These are phyloP conservation scores for Psilocybe subaeruginosa DNA, from an alignment of 768 basidiomycete genomes.

Conservation along the genomic window DNA sequence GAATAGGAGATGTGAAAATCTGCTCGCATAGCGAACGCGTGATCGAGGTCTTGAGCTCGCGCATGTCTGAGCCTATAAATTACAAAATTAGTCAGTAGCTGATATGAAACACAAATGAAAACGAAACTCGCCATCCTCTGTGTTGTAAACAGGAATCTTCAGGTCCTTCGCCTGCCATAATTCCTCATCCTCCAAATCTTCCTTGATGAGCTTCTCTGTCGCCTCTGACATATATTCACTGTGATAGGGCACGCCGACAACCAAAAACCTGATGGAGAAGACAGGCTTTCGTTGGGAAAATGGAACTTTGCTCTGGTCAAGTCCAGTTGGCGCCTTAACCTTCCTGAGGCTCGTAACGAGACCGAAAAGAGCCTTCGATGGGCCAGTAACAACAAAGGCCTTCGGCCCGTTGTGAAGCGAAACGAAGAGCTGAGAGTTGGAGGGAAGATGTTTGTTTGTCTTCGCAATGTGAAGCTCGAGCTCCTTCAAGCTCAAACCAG, in stretches of 20 bases:
- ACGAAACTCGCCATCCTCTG: constrained; percentile 77
- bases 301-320: constrained; percentile 93
- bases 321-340: constrained; percentile 81
- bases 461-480: constrained; percentile 81
- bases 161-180: constrained; percentile 74
- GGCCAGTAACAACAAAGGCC: constrained; percentile 92
- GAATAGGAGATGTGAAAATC: constrained; percentile 89
- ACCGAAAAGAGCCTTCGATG: constrained; percentile 89
- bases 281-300: constrained; percentile 95
- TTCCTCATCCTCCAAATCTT: constrained; percentile 79
- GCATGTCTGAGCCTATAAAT: constrained; percentile 79
- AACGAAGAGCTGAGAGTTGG: constrained; percentile 77
- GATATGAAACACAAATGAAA: constrained; percentile 9
- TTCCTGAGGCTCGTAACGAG: constrained; percentile 91
- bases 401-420: constrained; percentile 94
- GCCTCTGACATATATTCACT: constrained; percentile 79
- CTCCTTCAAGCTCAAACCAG: constrained; percentile 75
- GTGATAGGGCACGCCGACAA: constrained; percentile 97
- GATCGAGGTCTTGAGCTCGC: constrained; percentile 66
- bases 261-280: constrained; percentile 91
- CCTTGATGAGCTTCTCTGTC: constrained; percentile 73
- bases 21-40: constrained; percentile 91
- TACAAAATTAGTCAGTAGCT: constrained; percentile 19
- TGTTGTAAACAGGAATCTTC: constrained; percentile 86
- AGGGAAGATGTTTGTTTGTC: constrained; percentile 85